Evolutionary conservation across 352 stramenopile genomes (phyloP).

Genomic region (Pythium pyrilobum): DNA sequence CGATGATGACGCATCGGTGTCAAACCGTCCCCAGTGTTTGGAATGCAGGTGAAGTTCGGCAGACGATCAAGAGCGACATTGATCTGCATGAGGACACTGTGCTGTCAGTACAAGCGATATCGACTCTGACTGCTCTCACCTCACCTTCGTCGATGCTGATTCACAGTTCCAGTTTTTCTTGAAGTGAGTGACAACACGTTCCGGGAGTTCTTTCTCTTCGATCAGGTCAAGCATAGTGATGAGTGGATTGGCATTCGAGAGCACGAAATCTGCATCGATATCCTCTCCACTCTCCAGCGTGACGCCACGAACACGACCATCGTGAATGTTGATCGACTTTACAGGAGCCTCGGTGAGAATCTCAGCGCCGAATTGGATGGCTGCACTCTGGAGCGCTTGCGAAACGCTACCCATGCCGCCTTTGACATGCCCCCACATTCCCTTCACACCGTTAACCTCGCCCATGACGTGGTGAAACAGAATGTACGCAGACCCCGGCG

Average conservation of each 20-base stretch:
- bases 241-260: slow-evolving; percentile 80
- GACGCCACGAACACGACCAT: slow-evolving; percentile 50
- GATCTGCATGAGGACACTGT: slow-evolving; percentile 33
- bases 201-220: slow-evolving; percentile 39
- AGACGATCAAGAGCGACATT: slow-evolving; percentile 82
- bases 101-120: no score
- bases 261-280: slow-evolving; percentile 49
- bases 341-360: slow-evolving; percentile 71
- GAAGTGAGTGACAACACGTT: slow-evolving; percentile 64
- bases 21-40: slow-evolving; percentile 51
- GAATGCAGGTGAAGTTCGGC: slow-evolving; percentile 81
- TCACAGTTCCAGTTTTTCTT: slow-evolving; percentile 77
- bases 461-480: slow-evolving; percentile 92
- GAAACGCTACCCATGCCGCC: slow-evolving; percentile 86
- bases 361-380: slow-evolving; percentile 52
- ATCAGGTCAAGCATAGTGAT: slow-evolving; percentile 85
- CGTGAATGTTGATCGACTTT: slow-evolving; percentile 46
- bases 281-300: slow-evolving; percentile 44
- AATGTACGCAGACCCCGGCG: slow-evolving; percentile 86
- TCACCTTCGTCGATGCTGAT: slow-evolving; percentile 72
- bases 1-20: slow-evolving; percentile 73
- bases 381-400: slow-evolving; percentile 57
- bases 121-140: no score
- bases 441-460: slow-evolving; percentile 84
- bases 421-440: slow-evolving; percentile 87